These are phyloP conservation scores for Rhododendron ferrugineum DNA, from an alignment of 148 eudicot genomes.

Conservation along the genomic window DNA sequence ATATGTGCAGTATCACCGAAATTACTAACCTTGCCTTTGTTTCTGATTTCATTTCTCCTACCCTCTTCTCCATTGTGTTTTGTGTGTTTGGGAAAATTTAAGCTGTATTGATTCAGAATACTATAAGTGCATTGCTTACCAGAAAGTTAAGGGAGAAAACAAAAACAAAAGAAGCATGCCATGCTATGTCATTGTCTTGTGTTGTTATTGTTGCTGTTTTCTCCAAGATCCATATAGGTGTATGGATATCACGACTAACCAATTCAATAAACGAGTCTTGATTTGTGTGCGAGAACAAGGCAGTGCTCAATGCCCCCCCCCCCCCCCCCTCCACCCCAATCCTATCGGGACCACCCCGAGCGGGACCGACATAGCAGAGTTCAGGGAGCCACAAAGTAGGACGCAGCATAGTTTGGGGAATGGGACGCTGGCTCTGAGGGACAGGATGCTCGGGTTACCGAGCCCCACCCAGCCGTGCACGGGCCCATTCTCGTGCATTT, in stretches of 20 bases:
- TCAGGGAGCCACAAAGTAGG: too few relatives aligned
- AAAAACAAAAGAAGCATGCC: not conserved
- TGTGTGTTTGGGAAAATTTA: not conserved
- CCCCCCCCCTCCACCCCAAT: too few relatives aligned
- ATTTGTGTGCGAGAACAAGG: not conserved
- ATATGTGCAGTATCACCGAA: not conserved
- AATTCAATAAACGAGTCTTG: not conserved
- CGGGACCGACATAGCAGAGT: too few relatives aligned
- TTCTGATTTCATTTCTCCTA: not conserved
- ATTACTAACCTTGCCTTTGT: not conserved
- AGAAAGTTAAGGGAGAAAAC: not conserved
- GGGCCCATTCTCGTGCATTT: too few relatives aligned
- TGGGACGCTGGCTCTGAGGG: too few relatives aligned
- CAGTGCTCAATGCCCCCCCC: not conserved
- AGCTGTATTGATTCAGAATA: not conserved
- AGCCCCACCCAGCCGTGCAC: too few relatives aligned
- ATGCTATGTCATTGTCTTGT: not conserved
- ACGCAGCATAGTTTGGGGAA: too few relatives aligned
- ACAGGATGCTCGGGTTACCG: too few relatives aligned
- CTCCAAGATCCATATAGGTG: not conserved
- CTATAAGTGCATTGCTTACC: not conserved
- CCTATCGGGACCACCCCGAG: too few relatives aligned
- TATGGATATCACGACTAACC: not conserved
- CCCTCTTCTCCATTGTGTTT: not conserved
- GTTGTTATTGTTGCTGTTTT: not conserved